Percentiles rank a stretch among this genome's conserved stretches.
Conservation (phyloP, 1,139 yeast genomes). For the Meyerozyma smithsonii region DNA sequence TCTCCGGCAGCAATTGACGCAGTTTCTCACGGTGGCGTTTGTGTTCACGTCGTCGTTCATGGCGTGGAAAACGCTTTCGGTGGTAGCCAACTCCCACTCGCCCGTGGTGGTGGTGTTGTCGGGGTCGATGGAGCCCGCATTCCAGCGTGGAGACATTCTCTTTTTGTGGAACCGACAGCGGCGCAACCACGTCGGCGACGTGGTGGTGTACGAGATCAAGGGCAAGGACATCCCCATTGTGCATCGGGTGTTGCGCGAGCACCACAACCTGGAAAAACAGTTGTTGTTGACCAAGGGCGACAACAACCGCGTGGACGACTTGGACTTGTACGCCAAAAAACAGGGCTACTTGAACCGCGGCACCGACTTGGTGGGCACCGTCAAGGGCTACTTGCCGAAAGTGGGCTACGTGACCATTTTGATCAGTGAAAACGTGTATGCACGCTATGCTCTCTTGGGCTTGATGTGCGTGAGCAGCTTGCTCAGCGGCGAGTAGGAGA, state of each 20-base stretch:
- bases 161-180: slow-evolving; percentile 83
- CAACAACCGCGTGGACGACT: slow-evolving; percentile 88
- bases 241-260: slow-evolving; percentile 88
- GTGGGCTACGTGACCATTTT: slow-evolving; percentile 89
- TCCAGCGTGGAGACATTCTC: slow-evolving; percentile 94
- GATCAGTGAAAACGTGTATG: slow-evolving; percentile 81
- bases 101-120: slow-evolving; percentile 96
- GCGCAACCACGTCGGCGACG: slow-evolving; percentile 77
- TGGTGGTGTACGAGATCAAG: slow-evolving; percentile 87
- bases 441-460: slow-evolving; percentile 68
- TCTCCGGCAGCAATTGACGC: slow-evolving; percentile 44
- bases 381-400: slow-evolving; percentile 85
- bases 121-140: slow-evolving; percentile 99
- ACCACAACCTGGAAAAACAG: slow-evolving; percentile 57
- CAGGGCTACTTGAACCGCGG: slow-evolving; percentile 74
- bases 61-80: slow-evolving; percentile 82
- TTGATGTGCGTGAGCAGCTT: slow-evolving; percentile 57
- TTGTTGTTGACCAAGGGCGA: slow-evolving; percentile 91
- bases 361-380: slow-evolving; percentile 82
- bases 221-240: slow-evolving; percentile 89
- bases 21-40: slow-evolving; percentile 66
- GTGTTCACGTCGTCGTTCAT: slow-evolving; percentile 86
- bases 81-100: slow-evolving; percentile 78
- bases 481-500: slow-evolving; percentile 39
- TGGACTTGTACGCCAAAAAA: slow-evolving; percentile 73